Evolutionary conservation across 345 rosid species (phyloP), one percentile per base, ranked within the genome.

Genomic region (Salix purpurea): DNA sequence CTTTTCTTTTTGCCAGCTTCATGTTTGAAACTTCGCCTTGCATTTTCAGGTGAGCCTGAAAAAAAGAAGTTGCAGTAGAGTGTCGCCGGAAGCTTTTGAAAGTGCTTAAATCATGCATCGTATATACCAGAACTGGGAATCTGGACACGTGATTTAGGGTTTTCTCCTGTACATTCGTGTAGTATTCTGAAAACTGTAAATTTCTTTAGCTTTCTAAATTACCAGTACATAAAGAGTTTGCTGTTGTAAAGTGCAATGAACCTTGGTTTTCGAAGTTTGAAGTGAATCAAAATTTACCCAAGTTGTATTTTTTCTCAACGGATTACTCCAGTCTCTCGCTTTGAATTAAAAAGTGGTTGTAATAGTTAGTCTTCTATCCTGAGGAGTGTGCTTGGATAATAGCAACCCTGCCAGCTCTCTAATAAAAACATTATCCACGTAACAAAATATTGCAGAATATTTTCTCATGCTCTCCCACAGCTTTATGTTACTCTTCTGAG

Each of bases 41-140:
- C 26, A 54, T 39, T 75, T 70, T 79, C 83, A 80, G 88, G 84
- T 30, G 74, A 76, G 60, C 72, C 44, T 74, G 76, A 77, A 40
- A 62, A 78, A 60, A 73, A 75, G 85, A 61, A 50, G 66, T 23
- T 26, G 84, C 65, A 65, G 34, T 19, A 80, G 82, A 19, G 54
- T 60, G 32, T 23, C 79, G 4, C 24, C 32, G 24, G 67, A 79
- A 46, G 46, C 56, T 69, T 65, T 11, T 32, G 81, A 24, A 21
- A 69, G 76, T 61, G 58, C 52, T 28, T 77, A 60, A 80, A 74
- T 21, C 73, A 72, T 28, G 73, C 24, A 23, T 24, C 37, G 61
- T 54, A 30, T 19, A 46, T 12, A 46, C 3, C 58, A 36, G 52
- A 24, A 16, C 46, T 32, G 26, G n/a, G 71, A 52, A 28, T 69